phyloP scores from a whole-genome alignment of 352 stramenopile species.

The Globisporangium cederbergense region DNA sequence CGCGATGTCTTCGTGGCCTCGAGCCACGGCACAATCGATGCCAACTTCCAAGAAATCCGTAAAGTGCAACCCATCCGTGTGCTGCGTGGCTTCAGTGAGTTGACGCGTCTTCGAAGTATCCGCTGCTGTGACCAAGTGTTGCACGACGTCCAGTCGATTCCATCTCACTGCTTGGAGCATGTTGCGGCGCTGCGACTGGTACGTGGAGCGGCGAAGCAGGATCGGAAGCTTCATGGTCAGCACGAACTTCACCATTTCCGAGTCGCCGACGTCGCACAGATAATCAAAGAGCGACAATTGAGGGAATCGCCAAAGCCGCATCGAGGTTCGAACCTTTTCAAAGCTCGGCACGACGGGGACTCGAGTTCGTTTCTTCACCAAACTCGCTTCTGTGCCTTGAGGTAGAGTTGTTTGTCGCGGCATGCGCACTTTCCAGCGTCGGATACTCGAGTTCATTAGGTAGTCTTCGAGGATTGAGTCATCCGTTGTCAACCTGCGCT shows the following conservation, averaged over 20 bases:
- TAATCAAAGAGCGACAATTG: conserved; percentile 42
- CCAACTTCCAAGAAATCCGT: conserved; percentile 56
- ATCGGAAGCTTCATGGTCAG: conserved; percentile 27
- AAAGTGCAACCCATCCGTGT: conserved; percentile 30
- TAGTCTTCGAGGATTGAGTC: conserved; percentile 32
- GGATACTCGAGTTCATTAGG: conserved; percentile 41
- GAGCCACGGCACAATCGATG: conserved; percentile 48
- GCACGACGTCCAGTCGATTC: conserved; percentile 53
- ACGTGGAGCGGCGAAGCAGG: conserved; percentile 31
- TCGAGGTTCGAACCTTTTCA: conserved; percentile 26
- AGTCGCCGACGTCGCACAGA: conserved; percentile 30
- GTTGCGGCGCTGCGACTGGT: conserved; percentile 42
- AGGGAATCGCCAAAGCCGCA: conserved; percentile 36
- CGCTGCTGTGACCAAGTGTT: conserved; percentile 26
- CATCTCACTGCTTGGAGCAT: conserved; percentile 60
- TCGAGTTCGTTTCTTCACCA: neutral
- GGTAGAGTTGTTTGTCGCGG: neutral
- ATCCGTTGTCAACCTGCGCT: conserved; percentile 23
- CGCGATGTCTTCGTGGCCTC: conserved; percentile 64
- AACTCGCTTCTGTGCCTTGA: conserved; percentile 14
- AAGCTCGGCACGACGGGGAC: conserved; percentile 9
- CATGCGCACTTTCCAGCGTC: conserved; percentile 21
- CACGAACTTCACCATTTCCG: conserved; percentile 25
- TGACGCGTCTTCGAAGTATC: neutral
- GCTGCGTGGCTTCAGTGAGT: conserved; percentile 15